These are phyloP conservation scores for Curvularia lunata DNA, from an alignment of 2,329 filamentous ascomycete species.

Conservation along the genomic window DNA sequence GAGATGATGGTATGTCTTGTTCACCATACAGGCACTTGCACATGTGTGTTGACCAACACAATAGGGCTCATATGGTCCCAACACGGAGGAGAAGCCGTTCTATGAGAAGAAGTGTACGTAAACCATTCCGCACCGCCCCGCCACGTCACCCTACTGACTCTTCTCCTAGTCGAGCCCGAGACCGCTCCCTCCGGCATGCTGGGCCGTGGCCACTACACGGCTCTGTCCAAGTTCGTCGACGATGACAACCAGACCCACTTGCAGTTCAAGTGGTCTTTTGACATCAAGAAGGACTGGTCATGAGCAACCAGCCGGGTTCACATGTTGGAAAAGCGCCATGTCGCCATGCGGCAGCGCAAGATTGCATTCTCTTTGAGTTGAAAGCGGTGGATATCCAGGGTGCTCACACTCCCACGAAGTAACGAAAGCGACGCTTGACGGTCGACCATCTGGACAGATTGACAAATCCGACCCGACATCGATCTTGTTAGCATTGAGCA, in stretches of 20 bases:
- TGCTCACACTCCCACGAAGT: conserved; percentile 23
- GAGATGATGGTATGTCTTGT: conserved; percentile 85
- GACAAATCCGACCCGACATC: conserved; percentile 15
- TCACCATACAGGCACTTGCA: not conserved
- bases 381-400: conserved; percentile 27
- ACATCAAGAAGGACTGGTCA: conserved; percentile 96
- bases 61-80: conserved; percentile 91
- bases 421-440: conserved; percentile 38
- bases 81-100: conserved; percentile 81
- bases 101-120: conserved; percentile 93
- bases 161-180: conserved; percentile 76
- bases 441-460: conserved; percentile 24
- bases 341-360: conserved; percentile 16
- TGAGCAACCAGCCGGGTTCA: conserved; percentile 11
- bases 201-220: conserved; percentile 87
- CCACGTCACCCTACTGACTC: conserved; percentile 16
- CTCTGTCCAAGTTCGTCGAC: conserved; percentile 88
- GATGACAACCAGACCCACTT: conserved; percentile 92
- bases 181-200: conserved; percentile 92
- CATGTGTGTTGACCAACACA: conserved; percentile 16
- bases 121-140: not conserved
- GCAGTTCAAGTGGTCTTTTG: conserved; percentile 93
- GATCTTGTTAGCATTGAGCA: conserved; percentile 11
- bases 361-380: conserved; percentile 14
- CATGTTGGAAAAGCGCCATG: conserved; percentile 7